Evolutionary conservation across 2,329 filamentous ascomycete genomes (phyloP).

Genomic region (Clarireedia sp.): DNA sequence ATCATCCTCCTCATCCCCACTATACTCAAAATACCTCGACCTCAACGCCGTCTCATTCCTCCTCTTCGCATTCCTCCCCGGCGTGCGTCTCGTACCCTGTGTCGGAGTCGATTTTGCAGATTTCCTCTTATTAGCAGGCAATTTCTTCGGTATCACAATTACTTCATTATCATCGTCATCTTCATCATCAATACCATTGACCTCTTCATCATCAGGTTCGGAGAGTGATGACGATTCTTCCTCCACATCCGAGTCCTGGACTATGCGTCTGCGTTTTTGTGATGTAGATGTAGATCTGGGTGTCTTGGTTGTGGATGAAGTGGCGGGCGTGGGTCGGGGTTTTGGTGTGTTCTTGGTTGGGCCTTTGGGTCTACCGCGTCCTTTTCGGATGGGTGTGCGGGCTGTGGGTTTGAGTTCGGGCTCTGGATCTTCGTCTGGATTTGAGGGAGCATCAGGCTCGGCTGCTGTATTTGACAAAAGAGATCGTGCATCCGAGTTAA

Average conservation of each 20-base stretch:
- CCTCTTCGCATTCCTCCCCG: conserved; percentile 20
- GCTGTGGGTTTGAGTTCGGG: background rate
- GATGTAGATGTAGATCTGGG: too few species aligned
- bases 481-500: conserved; percentile 15
- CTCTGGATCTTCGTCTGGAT: conserved; percentile 14
- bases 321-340: background rate
- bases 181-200: too few species aligned
- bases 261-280: conserved; percentile 11
- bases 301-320: background rate
- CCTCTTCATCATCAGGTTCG: background rate
- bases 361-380: conserved; percentile 17
- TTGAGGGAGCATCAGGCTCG: background rate
- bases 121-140: conserved; percentile 9
- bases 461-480: conserved; percentile 10
- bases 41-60: conserved; percentile 24
- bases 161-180: background rate
- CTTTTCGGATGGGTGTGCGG: conserved; percentile 7
- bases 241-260: conserved; percentile 13
- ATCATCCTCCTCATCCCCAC: conserved; percentile 18
- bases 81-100: conserved; percentile 17
- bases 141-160: background rate
- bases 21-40: conserved; percentile 26
- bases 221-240: conserved; percentile 1
- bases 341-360: conserved; percentile 14
- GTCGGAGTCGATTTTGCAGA: conserved; percentile 5